Evolutionary conservation across 176 grass and related monocot genomes (phyloP).

Genomic region (Neostapfia colusana): DNA sequence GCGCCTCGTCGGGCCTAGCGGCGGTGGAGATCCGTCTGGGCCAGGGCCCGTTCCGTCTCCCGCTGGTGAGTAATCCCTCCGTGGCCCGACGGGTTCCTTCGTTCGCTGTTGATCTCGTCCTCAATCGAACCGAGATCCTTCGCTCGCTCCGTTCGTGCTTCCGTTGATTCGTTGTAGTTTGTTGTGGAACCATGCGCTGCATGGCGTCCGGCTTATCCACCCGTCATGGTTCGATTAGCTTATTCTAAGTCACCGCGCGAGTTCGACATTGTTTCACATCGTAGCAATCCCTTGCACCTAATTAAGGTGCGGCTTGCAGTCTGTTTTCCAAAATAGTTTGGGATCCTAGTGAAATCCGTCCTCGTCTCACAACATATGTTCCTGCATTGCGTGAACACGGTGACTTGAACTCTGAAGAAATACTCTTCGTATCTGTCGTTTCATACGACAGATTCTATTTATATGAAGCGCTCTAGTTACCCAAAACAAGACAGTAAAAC

Average conservation of each 20-base stretch:
- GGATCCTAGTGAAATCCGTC: not conserved
- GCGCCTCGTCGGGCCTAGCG: too few relatives aligned
- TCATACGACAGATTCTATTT: not conserved
- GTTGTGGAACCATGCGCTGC: not conserved
- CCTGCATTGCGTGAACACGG: constrained; percentile 11
- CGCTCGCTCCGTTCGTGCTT: not conserved
- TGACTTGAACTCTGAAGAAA: not conserved
- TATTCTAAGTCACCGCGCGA: not conserved
- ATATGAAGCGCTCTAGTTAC: not conserved
- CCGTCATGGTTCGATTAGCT: not conserved
- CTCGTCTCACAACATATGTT: not conserved
- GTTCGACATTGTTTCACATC: not conserved
- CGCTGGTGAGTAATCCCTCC: not conserved
- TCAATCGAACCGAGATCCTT: not conserved
- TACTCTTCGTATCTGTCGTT: not conserved
- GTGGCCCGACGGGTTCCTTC: not conserved
- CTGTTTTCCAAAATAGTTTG: not conserved
- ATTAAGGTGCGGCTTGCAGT: not conserved
- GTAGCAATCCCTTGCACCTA: not conserved
- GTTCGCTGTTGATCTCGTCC: not conserved
- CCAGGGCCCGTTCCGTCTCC: not conserved
- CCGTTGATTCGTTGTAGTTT: not conserved
- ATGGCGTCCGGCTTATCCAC: not conserved
- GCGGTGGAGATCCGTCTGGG: not conserved
- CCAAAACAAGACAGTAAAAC: not conserved